Base-by-base conservation (phyloP, 306 rosid species). In the Citrullus colocynthis region DNA sequence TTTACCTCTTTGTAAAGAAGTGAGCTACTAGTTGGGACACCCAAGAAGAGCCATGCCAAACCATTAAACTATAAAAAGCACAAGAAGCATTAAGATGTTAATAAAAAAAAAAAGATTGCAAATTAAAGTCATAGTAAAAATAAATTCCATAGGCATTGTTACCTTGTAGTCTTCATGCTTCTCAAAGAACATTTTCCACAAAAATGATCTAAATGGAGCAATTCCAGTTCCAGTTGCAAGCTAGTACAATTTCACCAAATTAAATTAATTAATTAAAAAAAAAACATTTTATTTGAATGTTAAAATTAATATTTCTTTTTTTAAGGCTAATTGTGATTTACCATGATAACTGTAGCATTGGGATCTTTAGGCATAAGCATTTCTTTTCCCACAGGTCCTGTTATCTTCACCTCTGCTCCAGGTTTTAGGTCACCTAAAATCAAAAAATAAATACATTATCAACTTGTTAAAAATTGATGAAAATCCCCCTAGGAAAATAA, bases 291-390 rank as follows among this genome's bases (percentile, higher is more conserved):
- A 32, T 32, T 32, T 32, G 2, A 1, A 32, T 32, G 36, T 32
- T 24, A 32, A 32, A 32, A 32, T 32, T 32, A 3, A 2, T 32
- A 2, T 32, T 32, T 32, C 4, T 32, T 32, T 32, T 32, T 5
- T 48, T 48, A 12, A 3, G 56, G 56, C 5, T 51, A 15, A 13
- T 51, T 51, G 56, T 51, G 56, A 32, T 32, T 62, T 92, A 95
- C 98, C 98, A 95, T 95, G 84, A 95, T 1, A 80, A 95, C 1
- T 42, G 91, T 95, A 69, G 98, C 98, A 82, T 86, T 90, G 20
- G 98, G 97, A 87, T 95, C 98, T 84, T 92, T 92, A 62, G 98
- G 98, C 98, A 95, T 80, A 54, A 95, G 96, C 98, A 95, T 95
- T 88, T 95, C 98, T 86, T 95, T 95, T 39, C 98, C 98, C 74